Evolutionary conservation across 2,329 filamentous ascomycete genomes (phyloP).

Genomic region (Monosporascus cannonballus): DNA sequence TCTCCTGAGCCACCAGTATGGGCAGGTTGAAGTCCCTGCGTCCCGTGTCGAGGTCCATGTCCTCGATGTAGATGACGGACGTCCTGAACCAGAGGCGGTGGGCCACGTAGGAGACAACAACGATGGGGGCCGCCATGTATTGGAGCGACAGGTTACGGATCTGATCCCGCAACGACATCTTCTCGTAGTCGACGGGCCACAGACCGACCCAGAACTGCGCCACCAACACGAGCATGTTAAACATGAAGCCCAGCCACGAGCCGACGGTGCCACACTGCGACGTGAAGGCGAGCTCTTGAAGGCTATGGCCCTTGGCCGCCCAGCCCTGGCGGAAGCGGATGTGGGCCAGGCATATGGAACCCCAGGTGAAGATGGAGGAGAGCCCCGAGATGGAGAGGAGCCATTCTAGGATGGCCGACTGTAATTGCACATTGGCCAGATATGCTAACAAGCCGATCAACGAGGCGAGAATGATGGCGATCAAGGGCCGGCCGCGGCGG

Average conservation of each 20-base stretch:
- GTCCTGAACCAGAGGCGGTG: slow-evolving; percentile 76
- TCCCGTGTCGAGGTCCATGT: slow-evolving; percentile 86
- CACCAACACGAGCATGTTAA: slow-evolving; percentile 70
- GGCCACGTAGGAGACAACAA: slow-evolving; percentile 59
- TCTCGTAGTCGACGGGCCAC: slow-evolving; percentile 59
- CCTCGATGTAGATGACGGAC: slow-evolving; percentile 55
- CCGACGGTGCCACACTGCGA: slow-evolving; percentile 74
- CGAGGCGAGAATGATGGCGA: slow-evolving; percentile 64
- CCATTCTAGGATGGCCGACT: slow-evolving; percentile 68
- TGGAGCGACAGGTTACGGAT: slow-evolving; percentile 66
- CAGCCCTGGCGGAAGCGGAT: slow-evolving; percentile 88
- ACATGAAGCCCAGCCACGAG: slow-evolving; percentile 70
- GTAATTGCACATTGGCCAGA: slow-evolving; percentile 59
- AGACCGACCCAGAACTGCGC: slow-evolving; percentile 87
- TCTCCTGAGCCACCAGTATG: slow-evolving; percentile 72
- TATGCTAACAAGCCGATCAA: slow-evolving; percentile 69
- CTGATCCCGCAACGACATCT: slow-evolving; percentile 37
- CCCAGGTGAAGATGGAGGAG: slow-evolving; percentile 73
- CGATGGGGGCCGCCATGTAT: slow-evolving; percentile 65
- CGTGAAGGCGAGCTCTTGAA: slow-evolving; percentile 73
- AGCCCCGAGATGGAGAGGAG: slow-evolving; percentile 69
- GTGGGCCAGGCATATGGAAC: slow-evolving; percentile 80
- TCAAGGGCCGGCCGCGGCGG: slow-evolving; percentile 71
- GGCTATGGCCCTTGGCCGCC: slow-evolving; percentile 59
- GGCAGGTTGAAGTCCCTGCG: slow-evolving; percentile 78